Base-by-base conservation (phyloP, 2,329 filamentous ascomycete species). In the Alternaria sp. region DNA sequence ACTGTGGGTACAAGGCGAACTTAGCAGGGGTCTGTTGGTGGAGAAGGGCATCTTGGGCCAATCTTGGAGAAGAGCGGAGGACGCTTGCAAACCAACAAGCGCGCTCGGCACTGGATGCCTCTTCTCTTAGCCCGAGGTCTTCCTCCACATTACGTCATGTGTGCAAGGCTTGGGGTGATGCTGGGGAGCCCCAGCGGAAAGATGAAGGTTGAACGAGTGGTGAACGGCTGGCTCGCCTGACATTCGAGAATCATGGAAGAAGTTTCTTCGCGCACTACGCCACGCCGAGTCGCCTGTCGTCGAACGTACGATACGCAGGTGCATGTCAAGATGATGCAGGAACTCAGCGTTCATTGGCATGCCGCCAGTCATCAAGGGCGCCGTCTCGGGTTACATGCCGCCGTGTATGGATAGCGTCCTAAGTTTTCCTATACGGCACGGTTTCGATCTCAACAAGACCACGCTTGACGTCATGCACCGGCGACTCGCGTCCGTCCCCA, bases 11-110 rank as follows among this genome's bases (percentile, higher is more conserved):
- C 63, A 60, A 65, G 68, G 63, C 66, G 55, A 68, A 63, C 59
- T 63, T 64, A 72, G 62, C 70, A 71, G 65, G 70, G 70, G 62
- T 58, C 51, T 59, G 59, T n/a, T 32, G 58, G 68, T 73, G 70
- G 70, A 65, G 57, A 62, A 44, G 59, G 60, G 32, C 59, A 41
- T 58, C 57, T 64, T 69, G 64, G 55, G 46, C 69, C 69, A 73
- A 69, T 71, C 67, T 65, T 64, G 63, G 65, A 66, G 62, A 61
- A 53, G 51, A 62, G 63, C 57, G 66, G 64, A 68, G 58, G 50
- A 64, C 64, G 66, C 67, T 71, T 70, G 65, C 61, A 55, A 64
- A 67, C 57, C 61, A 65, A 70, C 62, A 67, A 68, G 69, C 58
- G 57, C 57, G 60, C 69, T 70, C 66, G 68, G 69, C 66, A 67